Percentiles rank a stretch among this genome's conserved stretches.
Evolutionary conservation across 331 rosid genomes (phyloP).

Genomic region (Acacia pycnantha): DNA sequence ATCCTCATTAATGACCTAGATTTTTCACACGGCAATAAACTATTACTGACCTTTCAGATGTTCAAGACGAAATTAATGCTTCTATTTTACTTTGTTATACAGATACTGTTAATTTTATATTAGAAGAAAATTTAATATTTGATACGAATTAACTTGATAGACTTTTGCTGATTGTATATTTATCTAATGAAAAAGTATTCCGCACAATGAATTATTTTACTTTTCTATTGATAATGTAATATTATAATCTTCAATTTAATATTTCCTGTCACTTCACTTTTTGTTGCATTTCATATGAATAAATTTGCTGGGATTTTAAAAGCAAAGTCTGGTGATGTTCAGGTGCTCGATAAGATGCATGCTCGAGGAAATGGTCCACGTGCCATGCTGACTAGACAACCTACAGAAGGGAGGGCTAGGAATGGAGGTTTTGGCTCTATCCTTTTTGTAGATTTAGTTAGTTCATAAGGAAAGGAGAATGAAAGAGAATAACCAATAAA

Average conservation of each 20-base stretch:
- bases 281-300: background rate
- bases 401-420: constrained; percentile 93
- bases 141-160: constrained; percentile 10
- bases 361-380: constrained; percentile 94
- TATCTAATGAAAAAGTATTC: background rate
- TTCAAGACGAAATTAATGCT: background rate
- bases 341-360: constrained; percentile 97
- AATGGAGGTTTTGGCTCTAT: constrained; percentile 73
- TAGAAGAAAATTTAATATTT: too few species aligned
- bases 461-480: background rate
- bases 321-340: constrained; percentile 19
- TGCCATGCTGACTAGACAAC: constrained; percentile 76
- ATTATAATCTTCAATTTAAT: constrained; percentile 4
- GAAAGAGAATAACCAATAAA: background rate
- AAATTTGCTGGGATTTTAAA: background rate
- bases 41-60: background rate
- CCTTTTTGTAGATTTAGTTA: background rate
- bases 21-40: background rate
- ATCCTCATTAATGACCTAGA: too few species aligned
- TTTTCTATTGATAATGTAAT: background rate
- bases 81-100: background rate
- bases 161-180: background rate
- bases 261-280: background rate
- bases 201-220: background rate
- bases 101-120: background rate